phyloP scores from a whole-genome alignment of 2,329 filamentous ascomycete species.

The Cordyceps sp. region DNA sequence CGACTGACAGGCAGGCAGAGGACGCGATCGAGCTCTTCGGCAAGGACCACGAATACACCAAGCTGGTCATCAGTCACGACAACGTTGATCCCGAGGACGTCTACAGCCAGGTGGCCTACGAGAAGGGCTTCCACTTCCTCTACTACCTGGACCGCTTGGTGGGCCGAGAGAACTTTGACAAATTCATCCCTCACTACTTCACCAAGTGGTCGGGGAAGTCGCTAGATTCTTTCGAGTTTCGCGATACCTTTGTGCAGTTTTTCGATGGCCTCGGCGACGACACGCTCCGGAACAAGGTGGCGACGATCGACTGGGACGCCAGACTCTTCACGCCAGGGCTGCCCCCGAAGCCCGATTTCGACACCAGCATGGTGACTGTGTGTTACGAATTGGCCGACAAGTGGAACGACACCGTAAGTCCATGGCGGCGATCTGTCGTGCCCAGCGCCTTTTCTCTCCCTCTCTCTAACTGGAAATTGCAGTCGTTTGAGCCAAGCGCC shows the following conservation, averaged over 20 bases:
- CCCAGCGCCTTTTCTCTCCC: no score
- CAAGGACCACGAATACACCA: constrained; percentile 79
- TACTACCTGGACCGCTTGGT: constrained; percentile 80
- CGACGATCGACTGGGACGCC: constrained; percentile 71
- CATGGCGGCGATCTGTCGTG: no score
- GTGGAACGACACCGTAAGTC: constrained; percentile 51
- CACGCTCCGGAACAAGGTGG: constrained; percentile 45
- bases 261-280: constrained; percentile 52
- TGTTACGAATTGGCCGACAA: constrained; percentile 71
- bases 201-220: constrained; percentile 70
- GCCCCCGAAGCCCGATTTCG: constrained; percentile 80
- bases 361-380: constrained; percentile 70
- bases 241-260: constrained; percentile 70
- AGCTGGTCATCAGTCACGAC: constrained; percentile 72
- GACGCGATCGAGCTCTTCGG: constrained; percentile 69
- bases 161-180: constrained; percentile 76
- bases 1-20: constrained; percentile 21
- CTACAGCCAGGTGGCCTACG: constrained; percentile 84
- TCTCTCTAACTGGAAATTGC: no score
- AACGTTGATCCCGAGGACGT: constrained; percentile 91
- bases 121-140: constrained; percentile 91
- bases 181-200: constrained; percentile 94
- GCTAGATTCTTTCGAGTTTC: constrained; percentile 89
- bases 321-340: constrained; percentile 82
- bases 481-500: constrained; percentile 45